A percentile compares a stretch with the other conserved stretches of the same genome.
These are phyloP conservation scores for Teratosphaeria epicoccoides DNA, from an alignment of 2,329 filamentous ascomycete genomes.

Conservation along the genomic window DNA sequence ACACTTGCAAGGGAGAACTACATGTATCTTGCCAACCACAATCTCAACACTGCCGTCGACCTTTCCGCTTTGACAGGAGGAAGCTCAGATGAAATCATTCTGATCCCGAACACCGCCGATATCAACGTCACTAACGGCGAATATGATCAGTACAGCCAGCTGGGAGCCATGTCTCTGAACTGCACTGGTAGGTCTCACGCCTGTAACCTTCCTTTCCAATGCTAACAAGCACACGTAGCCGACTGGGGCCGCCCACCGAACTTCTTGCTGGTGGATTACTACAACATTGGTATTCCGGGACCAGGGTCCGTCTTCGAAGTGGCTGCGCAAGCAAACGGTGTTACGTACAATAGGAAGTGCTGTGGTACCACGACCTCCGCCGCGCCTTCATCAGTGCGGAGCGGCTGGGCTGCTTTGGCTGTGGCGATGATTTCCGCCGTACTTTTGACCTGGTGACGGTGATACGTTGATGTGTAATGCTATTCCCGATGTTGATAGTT, in stretches of 20 bases:
- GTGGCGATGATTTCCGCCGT: conserved; percentile 1
- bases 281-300: conserved; percentile 54
- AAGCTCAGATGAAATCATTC: conserved; percentile 35
- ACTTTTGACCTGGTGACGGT: not conserved
- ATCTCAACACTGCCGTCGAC: conserved; percentile 68
- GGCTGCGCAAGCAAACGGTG: conserved; percentile 59
- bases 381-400: not conserved
- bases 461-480: not conserved
- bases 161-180: conserved; percentile 53
- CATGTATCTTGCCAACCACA: conserved; percentile 82
- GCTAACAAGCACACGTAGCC: conserved; percentile 21
- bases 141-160: conserved; percentile 49
- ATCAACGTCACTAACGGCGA: conserved; percentile 63
- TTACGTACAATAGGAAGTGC: conserved; percentile 45
- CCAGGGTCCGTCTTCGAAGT: conserved; percentile 69
- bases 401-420: conserved; percentile 2
- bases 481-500: not conserved
- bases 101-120: conserved; percentile 61
- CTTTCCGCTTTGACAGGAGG: conserved; percentile 42
- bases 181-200: conserved; percentile 41
- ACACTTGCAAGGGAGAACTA: conserved; percentile 44
- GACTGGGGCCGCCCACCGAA: conserved; percentile 61
- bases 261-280: conserved; percentile 75
- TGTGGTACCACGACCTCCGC: conserved; percentile 3
- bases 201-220: not conserved